Base-by-base conservation (phyloP, 768 basidiomycete species). In the Myochromella boudieri region DNA sequence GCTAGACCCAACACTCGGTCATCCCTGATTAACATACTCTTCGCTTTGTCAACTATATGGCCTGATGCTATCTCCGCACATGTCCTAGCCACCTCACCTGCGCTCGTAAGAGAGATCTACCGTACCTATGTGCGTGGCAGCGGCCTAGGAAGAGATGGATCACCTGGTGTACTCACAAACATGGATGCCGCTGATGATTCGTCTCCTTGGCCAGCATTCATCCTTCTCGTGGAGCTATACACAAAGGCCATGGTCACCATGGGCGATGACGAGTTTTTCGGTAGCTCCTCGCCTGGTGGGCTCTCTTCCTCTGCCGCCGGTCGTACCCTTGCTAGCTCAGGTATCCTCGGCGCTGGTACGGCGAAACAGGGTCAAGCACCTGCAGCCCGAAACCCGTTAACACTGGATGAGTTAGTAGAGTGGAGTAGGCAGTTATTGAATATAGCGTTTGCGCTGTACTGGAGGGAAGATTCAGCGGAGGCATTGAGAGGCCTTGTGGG, bases 231-330 rank as follows among this genome's bases (percentile, higher is more conserved):
- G 1, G 86, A 95, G 41, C 64, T 97, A 9, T 95, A 97, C 64
- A 77, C 82, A 2, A 88, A 95, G 49, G 80, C 84, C 1, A 77
- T 98, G 25, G 72, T 92, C 25, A 93, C 93, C 0, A 90, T 98
- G 78, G 91, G 91, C 1, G 97, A 99, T 57, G 95, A 97, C 66
- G 97, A 98, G 62, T 98, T 98, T 70, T 97, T 97, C 61, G 80
- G 82, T 0, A 56, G 58, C 10, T 53, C 60, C 14, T 25, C 32
- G 1, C 25, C 20, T 15, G 33, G 20, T 5, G 46, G 18, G 15
- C 17, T 4, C 0, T 39, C 14, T 10, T 18, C 46, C 12, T 24
- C 22, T 11, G 29, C 29, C 3, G 21, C 24, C 21, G 45, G 41
- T 3, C 38, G 42, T 15, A 41, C 38, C 7, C 39, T 43, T 31